phyloP scores from a whole-genome alignment of 2,329 filamentous ascomycete genomes.

The Falciphora oryzae region DNA sequence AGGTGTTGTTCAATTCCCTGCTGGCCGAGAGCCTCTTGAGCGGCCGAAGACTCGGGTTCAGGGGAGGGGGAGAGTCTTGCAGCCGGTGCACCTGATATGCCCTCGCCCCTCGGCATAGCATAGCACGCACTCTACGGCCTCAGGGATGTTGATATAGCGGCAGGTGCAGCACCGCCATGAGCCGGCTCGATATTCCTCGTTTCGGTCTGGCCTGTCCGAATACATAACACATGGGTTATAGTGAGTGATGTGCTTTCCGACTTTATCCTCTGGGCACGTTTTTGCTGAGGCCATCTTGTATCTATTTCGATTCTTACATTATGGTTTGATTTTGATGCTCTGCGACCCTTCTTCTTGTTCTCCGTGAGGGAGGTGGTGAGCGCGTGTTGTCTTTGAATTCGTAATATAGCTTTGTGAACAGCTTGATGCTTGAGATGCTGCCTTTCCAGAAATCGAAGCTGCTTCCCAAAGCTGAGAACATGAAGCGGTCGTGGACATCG shows the following conservation, averaged over 20 bases:
- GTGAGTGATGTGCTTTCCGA: background rate
- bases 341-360: background rate
- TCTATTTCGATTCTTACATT: background rate
- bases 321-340: background rate
- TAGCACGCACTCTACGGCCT: background rate
- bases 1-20: background rate
- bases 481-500: background rate
- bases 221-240: background rate
- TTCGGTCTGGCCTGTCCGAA: no score
- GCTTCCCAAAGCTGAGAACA: background rate
- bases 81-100: background rate
- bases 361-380: background rate
- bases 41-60: no score
- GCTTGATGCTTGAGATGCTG: background rate
- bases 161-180: background rate
- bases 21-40: background rate
- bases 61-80: background rate
- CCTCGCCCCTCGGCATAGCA: background rate
- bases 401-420: no score
- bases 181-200: background rate
- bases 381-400: background rate
- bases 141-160: background rate
- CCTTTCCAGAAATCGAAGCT: background rate
- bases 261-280: background rate
- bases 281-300: background rate